Conservation (phyloP, 768 basidiomycete species). For the Holtermannia corniformis region DNA sequence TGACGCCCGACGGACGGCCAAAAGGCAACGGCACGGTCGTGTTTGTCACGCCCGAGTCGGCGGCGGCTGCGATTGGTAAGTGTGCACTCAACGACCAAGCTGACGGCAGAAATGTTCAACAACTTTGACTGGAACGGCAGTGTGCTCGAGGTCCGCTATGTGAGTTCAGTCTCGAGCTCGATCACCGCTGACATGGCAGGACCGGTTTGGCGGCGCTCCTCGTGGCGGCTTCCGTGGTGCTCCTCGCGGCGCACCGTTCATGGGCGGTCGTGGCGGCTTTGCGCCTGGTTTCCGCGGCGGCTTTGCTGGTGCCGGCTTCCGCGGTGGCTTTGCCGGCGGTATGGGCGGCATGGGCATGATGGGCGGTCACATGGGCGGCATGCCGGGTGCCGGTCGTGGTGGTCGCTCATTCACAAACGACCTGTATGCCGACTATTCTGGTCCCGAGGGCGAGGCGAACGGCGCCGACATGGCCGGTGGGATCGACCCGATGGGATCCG, state of each 20-base stretch:
- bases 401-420: constrained; percentile 62
- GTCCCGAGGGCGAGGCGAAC: constrained; percentile 49
- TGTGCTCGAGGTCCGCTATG: constrained; percentile 90
- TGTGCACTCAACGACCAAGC: constrained; percentile 14
- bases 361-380: constrained; percentile 44
- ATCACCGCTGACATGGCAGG: constrained; percentile 7
- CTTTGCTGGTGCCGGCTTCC: constrained; percentile 29
- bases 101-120: constrained; percentile 73
- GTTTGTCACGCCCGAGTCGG: constrained; percentile 83
- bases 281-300: constrained; percentile 48
- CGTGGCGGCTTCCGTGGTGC: constrained; percentile 48
- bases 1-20: constrained; percentile 73
- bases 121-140: constrained; percentile 97
- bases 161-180: constrained; percentile 38
- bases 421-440: constrained; percentile 84
- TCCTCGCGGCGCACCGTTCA: constrained; percentile 44
- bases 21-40: constrained; percentile 98
- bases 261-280: constrained; percentile 45
- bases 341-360: constrained; percentile 26
- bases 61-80: constrained; percentile 81
- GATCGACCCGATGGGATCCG: constrained; percentile 26
- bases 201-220: constrained; percentile 36
- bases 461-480: constrained; percentile 15
- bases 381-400: constrained; percentile 15
- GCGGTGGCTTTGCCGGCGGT: constrained; percentile 47